Percentiles rank a stretch among this genome's conserved stretches.
phyloP scores from a whole-genome alignment of 495 filamentous ascomycete species.

The Podospora bellae-mahoneyi region DNA sequence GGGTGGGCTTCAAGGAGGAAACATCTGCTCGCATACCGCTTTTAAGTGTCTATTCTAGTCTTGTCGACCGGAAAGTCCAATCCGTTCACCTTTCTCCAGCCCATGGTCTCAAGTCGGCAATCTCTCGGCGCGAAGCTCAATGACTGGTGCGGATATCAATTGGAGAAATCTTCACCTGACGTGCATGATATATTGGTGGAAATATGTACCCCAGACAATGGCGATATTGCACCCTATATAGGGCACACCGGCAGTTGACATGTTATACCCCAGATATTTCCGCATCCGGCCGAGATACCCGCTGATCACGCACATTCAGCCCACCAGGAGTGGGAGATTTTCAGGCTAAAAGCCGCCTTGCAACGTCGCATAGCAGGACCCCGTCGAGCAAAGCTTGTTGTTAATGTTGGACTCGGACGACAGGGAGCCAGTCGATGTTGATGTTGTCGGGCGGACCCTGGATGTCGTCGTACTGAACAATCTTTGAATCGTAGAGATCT shows the following conservation, averaged over 20 bases:
- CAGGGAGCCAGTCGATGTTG: neutral
- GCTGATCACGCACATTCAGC: neutral
- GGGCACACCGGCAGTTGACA: neutral
- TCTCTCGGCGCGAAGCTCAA: neutral
- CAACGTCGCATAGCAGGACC: neutral
- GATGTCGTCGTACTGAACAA: neutral
- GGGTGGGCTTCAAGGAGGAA: no score
- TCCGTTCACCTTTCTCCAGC: no score
- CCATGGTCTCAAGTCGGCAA: neutral
- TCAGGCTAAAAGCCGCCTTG: neutral
- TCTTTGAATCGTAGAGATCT: neutral
- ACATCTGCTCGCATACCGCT: no score
- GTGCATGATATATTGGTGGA: no score
- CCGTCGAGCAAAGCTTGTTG: neutral
- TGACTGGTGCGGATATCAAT: no score
- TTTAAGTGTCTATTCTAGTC: no score
- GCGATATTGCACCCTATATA: neutral
- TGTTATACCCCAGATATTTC: neutral
- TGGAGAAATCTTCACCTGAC: neutral
- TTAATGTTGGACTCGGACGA: neutral
- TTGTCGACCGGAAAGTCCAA: no score
- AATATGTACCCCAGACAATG: neutral
- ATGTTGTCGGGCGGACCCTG: neutral
- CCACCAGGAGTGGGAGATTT: neutral
- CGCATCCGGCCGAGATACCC: neutral